Evolutionary conservation across 805 yeast genomes (phyloP).

Genomic region (Kazachstania psychrophila): DNA sequence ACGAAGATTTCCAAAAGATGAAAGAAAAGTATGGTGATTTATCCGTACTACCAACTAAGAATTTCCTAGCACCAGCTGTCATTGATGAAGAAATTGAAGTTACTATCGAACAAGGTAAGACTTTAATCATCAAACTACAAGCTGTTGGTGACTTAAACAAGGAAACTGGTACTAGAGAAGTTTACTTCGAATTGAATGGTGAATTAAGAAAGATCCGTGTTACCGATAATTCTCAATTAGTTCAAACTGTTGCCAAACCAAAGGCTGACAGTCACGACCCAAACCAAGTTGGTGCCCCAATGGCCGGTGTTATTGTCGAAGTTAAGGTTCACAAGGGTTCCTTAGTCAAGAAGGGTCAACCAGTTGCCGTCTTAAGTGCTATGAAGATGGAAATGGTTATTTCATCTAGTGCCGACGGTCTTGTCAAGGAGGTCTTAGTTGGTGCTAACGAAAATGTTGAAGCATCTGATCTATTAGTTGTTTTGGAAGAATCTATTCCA

Average conservation of each 20-base stretch:
- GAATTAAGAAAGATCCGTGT: slow-evolving; percentile 94
- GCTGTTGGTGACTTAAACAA: slow-evolving; percentile 85
- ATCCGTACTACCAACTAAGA: slow-evolving; percentile 86
- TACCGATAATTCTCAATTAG: slow-evolving; percentile 77
- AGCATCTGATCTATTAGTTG: slow-evolving; percentile 78
- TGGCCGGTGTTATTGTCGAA: slow-evolving; percentile 98
- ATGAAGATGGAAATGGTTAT: slow-evolving; percentile 99
- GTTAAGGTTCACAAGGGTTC: slow-evolving; percentile 82
- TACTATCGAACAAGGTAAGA: slow-evolving; percentile 91
- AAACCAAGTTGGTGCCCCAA: slow-evolving; percentile 94
- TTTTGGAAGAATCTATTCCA: slow-evolving; percentile 33
- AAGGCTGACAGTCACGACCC: slow-evolving; percentile 86
- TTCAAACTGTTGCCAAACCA: slow-evolving; percentile 77
- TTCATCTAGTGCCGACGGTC: slow-evolving; percentile 83
- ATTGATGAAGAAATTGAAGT: slow-evolving; percentile 83
- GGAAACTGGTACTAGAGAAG: slow-evolving; percentile 88
- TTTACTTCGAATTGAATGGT: slow-evolving; percentile 96
- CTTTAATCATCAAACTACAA: slow-evolving; percentile 78
- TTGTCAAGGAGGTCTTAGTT: slow-evolving; percentile 63
- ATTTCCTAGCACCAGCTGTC: slow-evolving; percentile 79
- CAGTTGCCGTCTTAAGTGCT: slow-evolving; percentile 86
- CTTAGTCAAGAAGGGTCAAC: slow-evolving; percentile 92
- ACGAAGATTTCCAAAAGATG: slow-evolving; percentile 71
- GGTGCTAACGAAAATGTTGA: slow-evolving; percentile 94
- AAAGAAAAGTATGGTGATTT: slow-evolving; percentile 81